Evolutionary conservation across 805 yeast species (phyloP).

Genomic region (Myxozyma neglecta): DNA sequence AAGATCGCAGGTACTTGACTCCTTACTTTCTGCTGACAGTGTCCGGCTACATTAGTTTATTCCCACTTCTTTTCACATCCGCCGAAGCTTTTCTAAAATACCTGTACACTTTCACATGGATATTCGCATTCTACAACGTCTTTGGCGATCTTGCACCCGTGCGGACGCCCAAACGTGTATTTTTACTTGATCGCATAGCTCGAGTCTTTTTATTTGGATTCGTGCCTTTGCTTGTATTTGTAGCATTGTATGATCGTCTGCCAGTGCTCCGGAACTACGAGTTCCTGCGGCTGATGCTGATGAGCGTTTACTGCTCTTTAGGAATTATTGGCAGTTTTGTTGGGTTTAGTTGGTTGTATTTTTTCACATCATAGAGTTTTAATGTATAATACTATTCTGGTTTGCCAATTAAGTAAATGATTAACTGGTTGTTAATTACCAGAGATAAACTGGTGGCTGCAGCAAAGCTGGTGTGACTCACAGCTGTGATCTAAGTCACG

Average conservation of each 20-base stretch:
- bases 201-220: slow-evolving; percentile 66
- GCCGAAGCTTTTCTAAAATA: slow-evolving; percentile 78
- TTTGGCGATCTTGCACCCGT: slow-evolving; percentile 54
- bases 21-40: slow-evolving; percentile 71
- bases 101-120: slow-evolving; percentile 80
- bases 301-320: slow-evolving; percentile 80
- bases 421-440: too few relatives aligned
- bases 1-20: slow-evolving; percentile 68
- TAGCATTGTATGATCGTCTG: slow-evolving; percentile 56
- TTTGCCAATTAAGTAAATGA: too few relatives aligned
- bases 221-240: slow-evolving; percentile 58
- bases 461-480: too few relatives aligned
- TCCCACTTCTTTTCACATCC: slow-evolving; percentile 80
- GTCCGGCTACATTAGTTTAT: slow-evolving; percentile 82
- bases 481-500: too few relatives aligned
- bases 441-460: too few relatives aligned
- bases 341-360: slow-evolving; percentile 84
- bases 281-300: slow-evolving; percentile 74
- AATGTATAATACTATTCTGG: too few relatives aligned
- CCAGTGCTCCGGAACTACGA: slow-evolving; percentile 55
- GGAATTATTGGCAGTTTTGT: slow-evolving; percentile 88
- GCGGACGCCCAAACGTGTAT: slow-evolving; percentile 40
- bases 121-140: slow-evolving; percentile 69
- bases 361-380: slow-evolving; percentile 36
- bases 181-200: slow-evolving; percentile 70